These are phyloP conservation scores for Salix viminalis DNA, from an alignment of 345 rosid species.

Conservation along the genomic window DNA sequence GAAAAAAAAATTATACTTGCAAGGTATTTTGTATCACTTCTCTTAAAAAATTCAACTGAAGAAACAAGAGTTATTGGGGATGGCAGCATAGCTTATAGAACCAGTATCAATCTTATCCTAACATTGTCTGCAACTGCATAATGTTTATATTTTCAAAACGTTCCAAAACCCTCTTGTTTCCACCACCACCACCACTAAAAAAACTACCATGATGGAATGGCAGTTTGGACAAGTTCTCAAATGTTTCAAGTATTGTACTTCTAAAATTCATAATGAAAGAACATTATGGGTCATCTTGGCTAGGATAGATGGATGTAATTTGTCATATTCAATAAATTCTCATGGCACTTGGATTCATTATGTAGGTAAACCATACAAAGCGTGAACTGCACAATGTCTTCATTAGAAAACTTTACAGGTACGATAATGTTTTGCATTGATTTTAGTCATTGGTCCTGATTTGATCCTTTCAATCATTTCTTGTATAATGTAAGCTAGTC, in stretches of 20 bases:
- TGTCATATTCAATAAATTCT: neutral
- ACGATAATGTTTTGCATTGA: neutral
- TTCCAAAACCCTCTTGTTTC: neutral
- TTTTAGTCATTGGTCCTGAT: neutral
- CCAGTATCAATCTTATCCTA: neutral
- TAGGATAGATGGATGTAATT: neutral
- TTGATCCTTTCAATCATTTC: neutral
- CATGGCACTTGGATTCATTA: neutral
- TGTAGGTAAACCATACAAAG: constrained; percentile 91
- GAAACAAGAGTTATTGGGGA: neutral
- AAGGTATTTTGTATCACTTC: neutral
- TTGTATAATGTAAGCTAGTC: neutral
- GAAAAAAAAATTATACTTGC: neutral
- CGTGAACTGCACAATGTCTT: constrained; percentile 93
- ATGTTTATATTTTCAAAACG: neutral
- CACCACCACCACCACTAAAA: neutral
- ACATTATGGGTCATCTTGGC: neutral
- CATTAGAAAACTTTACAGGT: constrained; percentile 97
- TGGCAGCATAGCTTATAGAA: neutral
- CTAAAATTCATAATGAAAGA: neutral
- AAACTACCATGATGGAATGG: neutral
- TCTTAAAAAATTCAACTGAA: neutral
- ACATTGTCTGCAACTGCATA: neutral
- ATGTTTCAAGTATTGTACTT: neutral
- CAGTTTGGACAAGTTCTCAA: neutral